Conservation (phyloP, 345 rosid species). For the Lumnitzera littorea region DNA sequence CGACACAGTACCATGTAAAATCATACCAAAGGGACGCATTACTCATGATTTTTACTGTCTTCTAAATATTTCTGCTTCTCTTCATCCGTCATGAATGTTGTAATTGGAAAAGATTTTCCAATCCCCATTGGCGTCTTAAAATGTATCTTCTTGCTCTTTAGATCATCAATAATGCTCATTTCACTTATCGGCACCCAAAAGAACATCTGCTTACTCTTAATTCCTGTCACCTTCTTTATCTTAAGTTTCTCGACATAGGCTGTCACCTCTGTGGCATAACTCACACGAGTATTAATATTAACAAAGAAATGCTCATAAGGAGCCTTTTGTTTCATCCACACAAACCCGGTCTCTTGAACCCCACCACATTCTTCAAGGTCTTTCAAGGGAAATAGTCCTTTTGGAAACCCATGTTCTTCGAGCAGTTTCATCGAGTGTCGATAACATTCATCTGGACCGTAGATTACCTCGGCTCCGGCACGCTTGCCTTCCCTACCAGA, state of each 20-base stretch:
- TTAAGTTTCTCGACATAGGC: slow-evolving; percentile 55
- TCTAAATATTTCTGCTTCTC: slow-evolving; percentile 38
- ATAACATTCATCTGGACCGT: slow-evolving; percentile 58
- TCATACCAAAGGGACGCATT: no score
- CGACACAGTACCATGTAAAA: no score
- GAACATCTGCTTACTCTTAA: slow-evolving; percentile 66
- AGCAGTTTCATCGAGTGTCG: slow-evolving; percentile 50
- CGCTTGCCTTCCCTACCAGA: slow-evolving; percentile 28
- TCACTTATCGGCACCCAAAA: slow-evolving; percentile 73
- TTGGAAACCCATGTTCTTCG: slow-evolving; percentile 73
- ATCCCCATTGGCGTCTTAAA: slow-evolving; percentile 82
- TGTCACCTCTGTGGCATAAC: slow-evolving; percentile 59
- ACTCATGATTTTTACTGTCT: slow-evolving; percentile 13
- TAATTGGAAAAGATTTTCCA: slow-evolving; percentile 52
- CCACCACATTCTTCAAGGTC: slow-evolving; percentile 79
- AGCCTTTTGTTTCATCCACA: slow-evolving; percentile 68
- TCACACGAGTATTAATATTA: slow-evolving; percentile 39
- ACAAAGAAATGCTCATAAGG: slow-evolving; percentile 66
- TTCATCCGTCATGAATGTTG: slow-evolving; percentile 58
- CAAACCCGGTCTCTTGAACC: slow-evolving; percentile 60
- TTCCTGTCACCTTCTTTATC: slow-evolving; percentile 78
- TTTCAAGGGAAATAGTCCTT: slow-evolving; percentile 63
- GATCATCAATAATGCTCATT: slow-evolving; percentile 49
- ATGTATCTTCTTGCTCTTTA: slow-evolving; percentile 34
- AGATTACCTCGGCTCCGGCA: slow-evolving; percentile 58